Evolutionary conservation across 2,329 filamentous ascomycete species (phyloP).

Genomic region (Xylaria sp.): DNA sequence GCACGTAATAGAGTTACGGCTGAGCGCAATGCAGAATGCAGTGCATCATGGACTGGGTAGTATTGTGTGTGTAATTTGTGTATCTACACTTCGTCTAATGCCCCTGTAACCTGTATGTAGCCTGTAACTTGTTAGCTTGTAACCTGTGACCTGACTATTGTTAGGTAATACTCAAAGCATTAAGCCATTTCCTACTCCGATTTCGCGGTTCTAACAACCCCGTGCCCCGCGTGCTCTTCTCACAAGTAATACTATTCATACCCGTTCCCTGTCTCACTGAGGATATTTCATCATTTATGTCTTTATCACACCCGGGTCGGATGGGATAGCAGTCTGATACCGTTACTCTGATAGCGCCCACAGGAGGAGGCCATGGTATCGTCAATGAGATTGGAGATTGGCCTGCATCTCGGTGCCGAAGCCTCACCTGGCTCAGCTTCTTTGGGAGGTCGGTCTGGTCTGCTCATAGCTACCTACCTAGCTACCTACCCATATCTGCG

Average conservation of each 20-base stretch:
- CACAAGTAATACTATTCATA: background rate
- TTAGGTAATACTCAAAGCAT: too few species aligned
- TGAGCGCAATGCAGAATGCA: background rate
- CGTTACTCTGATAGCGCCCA: background rate
- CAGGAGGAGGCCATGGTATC: background rate
- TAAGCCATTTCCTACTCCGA: background rate
- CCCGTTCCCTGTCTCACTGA: background rate
- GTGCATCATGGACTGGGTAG: background rate
- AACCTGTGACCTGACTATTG: too few species aligned
- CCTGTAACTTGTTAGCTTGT: background rate
- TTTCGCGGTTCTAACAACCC: background rate
- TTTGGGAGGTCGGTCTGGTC: conserved; percentile 28
- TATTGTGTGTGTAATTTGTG: background rate
- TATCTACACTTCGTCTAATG: background rate
- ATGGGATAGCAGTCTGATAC: background rate
- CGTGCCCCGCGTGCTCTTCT: background rate
- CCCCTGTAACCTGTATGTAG: background rate
- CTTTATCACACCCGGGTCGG: background rate
- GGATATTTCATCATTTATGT: background rate
- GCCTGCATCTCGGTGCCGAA: conserved; percentile 34
- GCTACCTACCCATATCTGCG: background rate
- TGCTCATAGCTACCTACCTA: background rate
- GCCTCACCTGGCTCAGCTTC: conserved; percentile 29
- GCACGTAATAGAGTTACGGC: background rate
- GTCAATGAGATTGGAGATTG: background rate